A percentile compares a stretch with the other conserved stretches of the same genome.
Conservation (phyloP, 495 filamentous ascomycete species). For the Penicillium argentinense region DNA sequence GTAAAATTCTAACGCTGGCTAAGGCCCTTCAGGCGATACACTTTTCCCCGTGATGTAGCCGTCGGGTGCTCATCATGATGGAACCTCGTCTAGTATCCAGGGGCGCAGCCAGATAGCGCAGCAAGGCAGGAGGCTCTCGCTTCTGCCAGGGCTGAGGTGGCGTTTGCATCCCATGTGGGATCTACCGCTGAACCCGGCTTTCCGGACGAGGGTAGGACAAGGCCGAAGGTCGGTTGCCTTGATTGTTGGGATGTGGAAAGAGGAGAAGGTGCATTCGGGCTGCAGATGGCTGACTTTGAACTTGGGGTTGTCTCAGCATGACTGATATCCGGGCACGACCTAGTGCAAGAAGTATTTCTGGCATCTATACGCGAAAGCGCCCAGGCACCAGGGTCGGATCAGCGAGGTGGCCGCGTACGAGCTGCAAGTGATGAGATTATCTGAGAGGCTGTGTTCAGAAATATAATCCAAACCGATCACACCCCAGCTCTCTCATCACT, state of each 20-base stretch:
- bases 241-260: no score
- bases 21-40: neutral
- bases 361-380: neutral
- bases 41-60: neutral
- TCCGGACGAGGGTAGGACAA: neutral
- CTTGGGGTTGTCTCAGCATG: no score
- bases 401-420: neutral
- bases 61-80: neutral
- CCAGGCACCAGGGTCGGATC: no score
- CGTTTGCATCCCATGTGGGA: neutral
- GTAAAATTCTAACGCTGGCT: conserved; percentile 1
- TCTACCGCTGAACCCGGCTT: neutral
- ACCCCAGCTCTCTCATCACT: no score
- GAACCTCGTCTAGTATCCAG: neutral
- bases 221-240: no score
- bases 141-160: neutral
- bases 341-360: neutral
- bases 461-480: neutral
- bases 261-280: no score
- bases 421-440: no score
- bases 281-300: no score
- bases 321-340: no score
- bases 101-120: neutral
- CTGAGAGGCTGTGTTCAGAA: no score
- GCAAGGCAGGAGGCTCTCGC: neutral